A percentile compares a stretch with the other conserved stretches of the same genome.
phyloP scores from a whole-genome alignment of 768 basidiomycete species.

The Piloderma croceum region DNA sequence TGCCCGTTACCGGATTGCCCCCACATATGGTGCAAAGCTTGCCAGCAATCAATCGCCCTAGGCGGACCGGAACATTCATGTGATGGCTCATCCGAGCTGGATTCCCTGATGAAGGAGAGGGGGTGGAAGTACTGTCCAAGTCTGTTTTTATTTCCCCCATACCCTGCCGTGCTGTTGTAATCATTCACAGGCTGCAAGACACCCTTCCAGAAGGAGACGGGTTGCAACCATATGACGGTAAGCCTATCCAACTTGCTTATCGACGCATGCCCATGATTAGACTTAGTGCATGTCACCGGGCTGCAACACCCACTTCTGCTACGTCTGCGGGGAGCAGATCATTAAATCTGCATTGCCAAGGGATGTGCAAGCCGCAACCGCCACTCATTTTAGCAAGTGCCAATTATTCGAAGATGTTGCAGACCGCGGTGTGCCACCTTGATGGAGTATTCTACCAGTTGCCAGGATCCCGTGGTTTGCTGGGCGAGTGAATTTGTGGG shows the following conservation, averaged over 20 bases:
- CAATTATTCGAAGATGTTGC: slow-evolving; percentile 29
- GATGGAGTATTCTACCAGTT: too few species aligned
- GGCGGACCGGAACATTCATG: slow-evolving; percentile 21
- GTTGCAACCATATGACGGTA: slow-evolving; percentile 59
- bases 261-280: not conserved
- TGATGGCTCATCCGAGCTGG: slow-evolving; percentile 28
- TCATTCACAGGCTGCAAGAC: slow-evolving; percentile 45
- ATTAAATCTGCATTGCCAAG: slow-evolving; percentile 31
- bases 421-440: too few species aligned
- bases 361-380: slow-evolving; percentile 26
- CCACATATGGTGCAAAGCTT: slow-evolving; percentile 28
- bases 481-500: too few species aligned
- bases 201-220: slow-evolving; percentile 44
- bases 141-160: too few species aligned
- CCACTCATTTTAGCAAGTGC: slow-evolving; percentile 30
- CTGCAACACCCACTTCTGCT: slow-evolving; percentile 60
- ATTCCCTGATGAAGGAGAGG: slow-evolving; percentile 20
- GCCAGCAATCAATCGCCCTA: slow-evolving; percentile 18
- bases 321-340: slow-evolving; percentile 44
- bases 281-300: slow-evolving; percentile 48
- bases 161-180: too few species aligned
- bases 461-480: too few species aligned
- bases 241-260: slow-evolving; percentile 15
- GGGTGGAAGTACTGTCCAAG: slow-evolving; percentile 33
- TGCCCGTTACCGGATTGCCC: slow-evolving; percentile 26